These are phyloP conservation scores for Mycena belliarum DNA, from an alignment of 768 basidiomycete species.

Conservation along the genomic window DNA sequence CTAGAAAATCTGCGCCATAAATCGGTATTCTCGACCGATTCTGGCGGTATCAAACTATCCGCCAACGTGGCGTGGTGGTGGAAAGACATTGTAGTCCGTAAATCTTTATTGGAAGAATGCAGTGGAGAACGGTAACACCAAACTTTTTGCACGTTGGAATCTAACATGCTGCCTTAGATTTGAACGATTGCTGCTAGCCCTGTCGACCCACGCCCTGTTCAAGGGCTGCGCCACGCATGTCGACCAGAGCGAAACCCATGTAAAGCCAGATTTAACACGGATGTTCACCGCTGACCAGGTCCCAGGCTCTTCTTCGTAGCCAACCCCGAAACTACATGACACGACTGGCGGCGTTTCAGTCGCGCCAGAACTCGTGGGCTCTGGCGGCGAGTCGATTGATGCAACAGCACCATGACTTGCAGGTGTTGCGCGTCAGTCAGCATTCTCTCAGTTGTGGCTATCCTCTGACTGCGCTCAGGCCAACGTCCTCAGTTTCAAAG, in stretches of 20 bases:
- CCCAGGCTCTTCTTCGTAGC: constrained; percentile 29
- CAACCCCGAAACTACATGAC: constrained; percentile 38
- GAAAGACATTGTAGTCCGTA: constrained; percentile 57
- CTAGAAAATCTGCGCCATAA: constrained; percentile 47
- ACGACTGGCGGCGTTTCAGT: constrained; percentile 33
- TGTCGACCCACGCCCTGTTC: constrained; percentile 53
- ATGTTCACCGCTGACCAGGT: not conserved
- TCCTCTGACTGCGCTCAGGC: not conserved
- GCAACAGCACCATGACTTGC: constrained; percentile 34
- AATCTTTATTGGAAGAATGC: constrained; percentile 57
- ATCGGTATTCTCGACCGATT: constrained; percentile 33
- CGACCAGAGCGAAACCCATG: constrained; percentile 21
- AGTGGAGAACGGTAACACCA: constrained; percentile 45
- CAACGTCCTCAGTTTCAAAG: not conserved
- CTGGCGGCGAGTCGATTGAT: constrained; percentile 37
- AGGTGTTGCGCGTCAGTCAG: constrained; percentile 27
- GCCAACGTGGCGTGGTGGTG: constrained; percentile 45
- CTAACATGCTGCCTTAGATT: constrained; percentile 38
- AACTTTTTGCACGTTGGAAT: not conserved
- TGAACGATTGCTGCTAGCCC: constrained; percentile 48
- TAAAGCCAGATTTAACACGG: not conserved
- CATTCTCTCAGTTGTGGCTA: not conserved
- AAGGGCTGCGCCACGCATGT: constrained; percentile 27
- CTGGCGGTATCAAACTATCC: constrained; percentile 23
- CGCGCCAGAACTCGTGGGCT: constrained; percentile 36